Percentiles rank a stretch among this genome's conserved stretches.
Evolutionary conservation across 192 early-diverging fungal species (phyloP).

Genomic region (Umbelopsis ramanniana): DNA sequence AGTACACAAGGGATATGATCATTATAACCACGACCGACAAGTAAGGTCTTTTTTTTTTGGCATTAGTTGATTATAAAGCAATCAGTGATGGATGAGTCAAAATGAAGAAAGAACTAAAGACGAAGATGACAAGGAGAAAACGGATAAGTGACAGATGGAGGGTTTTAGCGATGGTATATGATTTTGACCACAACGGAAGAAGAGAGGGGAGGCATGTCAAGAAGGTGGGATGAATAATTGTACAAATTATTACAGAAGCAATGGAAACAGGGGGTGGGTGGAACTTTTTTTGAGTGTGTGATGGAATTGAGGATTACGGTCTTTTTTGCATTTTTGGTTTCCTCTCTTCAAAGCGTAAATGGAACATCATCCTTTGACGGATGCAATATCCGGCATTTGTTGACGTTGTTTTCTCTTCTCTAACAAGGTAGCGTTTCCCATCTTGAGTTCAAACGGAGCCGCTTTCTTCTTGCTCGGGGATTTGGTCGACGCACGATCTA

Average conservation of each 20-base stretch:
- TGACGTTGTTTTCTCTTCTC: slow-evolving; percentile 29
- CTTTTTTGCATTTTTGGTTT: neutral
- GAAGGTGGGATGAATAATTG: neutral
- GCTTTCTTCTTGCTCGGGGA: neutral
- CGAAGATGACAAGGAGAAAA: too few relatives aligned
- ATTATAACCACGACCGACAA: too few relatives aligned
- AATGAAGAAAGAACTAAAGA: too few relatives aligned
- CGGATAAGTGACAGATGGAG: too few relatives aligned
- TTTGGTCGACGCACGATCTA: neutral
- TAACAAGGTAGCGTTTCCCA: slow-evolving; percentile 32
- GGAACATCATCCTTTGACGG: neutral
- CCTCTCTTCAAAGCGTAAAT: neutral
- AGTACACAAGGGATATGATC: too few relatives aligned
- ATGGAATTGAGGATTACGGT: neutral
- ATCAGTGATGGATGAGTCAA: too few relatives aligned
- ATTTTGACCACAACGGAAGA: neutral
- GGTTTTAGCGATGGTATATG: neutral
- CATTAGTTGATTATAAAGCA: too few relatives aligned
- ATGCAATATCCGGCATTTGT: neutral
- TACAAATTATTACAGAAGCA: neutral
- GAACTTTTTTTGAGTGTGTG: too few relatives aligned
- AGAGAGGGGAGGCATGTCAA: neutral
- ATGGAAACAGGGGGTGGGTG: neutral
- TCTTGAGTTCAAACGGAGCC: slow-evolving; percentile 32
- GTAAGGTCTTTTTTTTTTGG: too few relatives aligned